Base-by-base conservation (phyloP, 1,139 yeast species). In the Pichia sp. region DNA sequence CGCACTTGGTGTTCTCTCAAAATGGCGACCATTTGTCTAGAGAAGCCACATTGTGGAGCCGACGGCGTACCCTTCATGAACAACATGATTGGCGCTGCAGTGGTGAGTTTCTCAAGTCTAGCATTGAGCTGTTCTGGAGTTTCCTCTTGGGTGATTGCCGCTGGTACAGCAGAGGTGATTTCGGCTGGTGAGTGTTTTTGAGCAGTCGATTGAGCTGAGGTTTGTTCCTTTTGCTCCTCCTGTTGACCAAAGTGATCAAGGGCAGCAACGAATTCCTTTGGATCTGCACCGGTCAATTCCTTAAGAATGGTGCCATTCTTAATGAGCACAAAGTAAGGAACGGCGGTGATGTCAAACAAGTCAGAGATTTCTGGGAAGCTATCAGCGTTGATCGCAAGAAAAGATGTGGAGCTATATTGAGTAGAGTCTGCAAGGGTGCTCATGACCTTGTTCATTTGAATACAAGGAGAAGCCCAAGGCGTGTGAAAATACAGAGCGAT, bases 21-120 rank as follows among this genome's bases (percentile, higher is more conserved):
- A 33, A 91, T 82, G 11, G 93, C 95, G 33, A 91, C 96, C 52
- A 88, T 67, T 60, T 88, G 97, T 57, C 97, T 74, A 8, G 96
- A 87, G 56, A 91, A 91, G 8, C 98, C 97, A 67, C 98, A 91
- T 59, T 86, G 93, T 22, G 98, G 98, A 35, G 91, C 79, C 1
- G 94, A 82, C 5, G 98, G 98, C 0, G 95, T 85, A n/a, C 98
- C 98, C 66, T 91, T 91, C 94, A 91, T 86, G 64, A 91, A 91
- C 30, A 91, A 70, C 98, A 91, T 91, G 32, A 91, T 93, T 22
- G 97, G 96, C 1, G 97, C 97, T 2, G 97, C 98, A 29, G 74
- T 71, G 4, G 95, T 87, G 38, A 91, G 69, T 58, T 86, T 88
- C 47, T 72, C 67, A 44, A 91, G 72, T 51, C 97, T 73, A 41